Percentiles rank a stretch among this genome's conserved stretches.
Evolutionary conservation across 208 protist species (phyloP).

Genomic region (Jaenimonas drosophilae): DNA sequence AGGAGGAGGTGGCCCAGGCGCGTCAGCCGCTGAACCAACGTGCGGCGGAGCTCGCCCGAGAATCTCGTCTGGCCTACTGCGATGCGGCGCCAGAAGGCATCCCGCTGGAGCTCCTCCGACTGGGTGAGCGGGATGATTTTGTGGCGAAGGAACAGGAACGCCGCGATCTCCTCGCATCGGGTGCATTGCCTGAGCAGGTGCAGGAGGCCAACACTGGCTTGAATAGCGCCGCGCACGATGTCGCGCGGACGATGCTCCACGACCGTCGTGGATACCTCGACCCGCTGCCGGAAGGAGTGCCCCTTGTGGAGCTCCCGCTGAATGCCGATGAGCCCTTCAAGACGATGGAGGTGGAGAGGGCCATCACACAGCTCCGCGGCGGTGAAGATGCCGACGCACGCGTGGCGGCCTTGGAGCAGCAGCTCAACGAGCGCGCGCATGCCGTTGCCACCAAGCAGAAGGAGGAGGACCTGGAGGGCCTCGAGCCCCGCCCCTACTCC

Average conservation of each 20-base stretch:
- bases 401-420: constrained; percentile 50
- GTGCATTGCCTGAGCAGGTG: neutral
- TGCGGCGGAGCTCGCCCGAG: constrained; percentile 9
- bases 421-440: constrained; percentile 49
- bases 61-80: too few relatives aligned
- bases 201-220: neutral
- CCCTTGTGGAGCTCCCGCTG: constrained; percentile 39
- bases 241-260: constrained; percentile 11
- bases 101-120: neutral
- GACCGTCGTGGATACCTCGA: constrained; percentile 14
- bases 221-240: constrained; percentile 14
- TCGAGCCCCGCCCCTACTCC: constrained; percentile 41
- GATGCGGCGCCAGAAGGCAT: too few relatives aligned
- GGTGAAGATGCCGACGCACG: constrained; percentile 27
- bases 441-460: constrained; percentile 59
- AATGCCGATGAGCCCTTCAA: constrained; percentile 55
- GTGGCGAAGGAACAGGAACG: neutral
- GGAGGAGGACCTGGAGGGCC: constrained; percentile 44
- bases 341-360: constrained; percentile 53
- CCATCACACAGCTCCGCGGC: constrained; percentile 48
- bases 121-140: neutral
- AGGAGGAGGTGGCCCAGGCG: constrained; percentile 8
- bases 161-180: too few relatives aligned
- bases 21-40: constrained; percentile 16
- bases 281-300: constrained; percentile 37